Evolutionary conservation across 2,329 filamentous ascomycete genomes (phyloP), one percentile per base, ranked within the genome.

Genomic region (Bretziella fagacearum): DNA sequence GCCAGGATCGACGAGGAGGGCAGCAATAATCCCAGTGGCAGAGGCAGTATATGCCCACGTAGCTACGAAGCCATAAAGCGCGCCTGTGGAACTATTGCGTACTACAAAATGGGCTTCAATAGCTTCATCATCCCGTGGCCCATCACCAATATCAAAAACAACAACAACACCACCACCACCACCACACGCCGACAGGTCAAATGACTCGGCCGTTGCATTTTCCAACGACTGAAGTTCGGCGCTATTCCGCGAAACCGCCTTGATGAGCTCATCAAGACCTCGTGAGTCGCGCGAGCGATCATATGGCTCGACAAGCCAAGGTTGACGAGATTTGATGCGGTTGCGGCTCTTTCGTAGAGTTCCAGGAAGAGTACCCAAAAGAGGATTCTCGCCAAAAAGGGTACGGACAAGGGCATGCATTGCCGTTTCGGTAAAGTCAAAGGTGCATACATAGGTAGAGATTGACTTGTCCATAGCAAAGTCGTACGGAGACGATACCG

Each of bases 401-500:
- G 84, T 81, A 50, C 84, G 79, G 15, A 93, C 84, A 3, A 94
- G 66, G 1, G 86, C 84, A 51, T 81, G 79, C 65, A 95, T 75
- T 15, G 89, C 86, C 6, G 83, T 89, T 56, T 95, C 89, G 0
- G 89, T 95, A 57, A 94, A 95, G 63, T 95, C 87, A 60, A 93
- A 95, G 0, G 87, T 94, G 65, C 89, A 95, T 33, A 96, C 73
- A 56, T 95, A 95, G 1, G 87, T 94, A 4, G 84, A 83, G 33
- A 96, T 89, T 1, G 78, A 78, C 53, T 81, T 81, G 57, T 96
- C 89, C 73, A 89, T 86, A 37, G 85, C 86, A 59, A 96, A 96
- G 60, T 96, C 89, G 60, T 95, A 96, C 0, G 89, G 89, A 1
- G 87, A 95, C 62, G 86, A 94, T 54, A 93, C 87, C 1, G 89